phyloP scores from a whole-genome alignment of 805 yeast species.

The Myxozyma mucilagina region DNA sequence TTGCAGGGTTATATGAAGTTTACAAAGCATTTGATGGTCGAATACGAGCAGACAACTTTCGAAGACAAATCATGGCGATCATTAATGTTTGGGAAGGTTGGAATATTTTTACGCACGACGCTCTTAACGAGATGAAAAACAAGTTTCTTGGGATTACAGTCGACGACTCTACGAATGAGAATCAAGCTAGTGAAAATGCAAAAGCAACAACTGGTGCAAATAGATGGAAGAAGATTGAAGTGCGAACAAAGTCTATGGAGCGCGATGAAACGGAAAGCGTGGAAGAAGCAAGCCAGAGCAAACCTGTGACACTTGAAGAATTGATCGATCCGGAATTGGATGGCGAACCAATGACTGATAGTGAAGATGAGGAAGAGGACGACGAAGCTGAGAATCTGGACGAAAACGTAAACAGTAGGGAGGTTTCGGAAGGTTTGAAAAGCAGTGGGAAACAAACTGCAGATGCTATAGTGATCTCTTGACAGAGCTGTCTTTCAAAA shows the following conservation, averaged over 20 bases:
- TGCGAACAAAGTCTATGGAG: background rate
- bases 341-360: slow-evolving; percentile 30
- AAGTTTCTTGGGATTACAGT: slow-evolving; percentile 12
- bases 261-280: background rate
- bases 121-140: slow-evolving; percentile 14
- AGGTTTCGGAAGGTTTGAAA: background rate
- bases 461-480: too few species aligned
- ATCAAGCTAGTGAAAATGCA: background rate
- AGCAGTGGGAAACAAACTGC: too few species aligned
- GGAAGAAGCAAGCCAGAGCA: background rate
- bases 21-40: slow-evolving; percentile 26
- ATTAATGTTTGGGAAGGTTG: slow-evolving; percentile 33
- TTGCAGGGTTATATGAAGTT: slow-evolving; percentile 13
- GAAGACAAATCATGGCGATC: slow-evolving; percentile 25
- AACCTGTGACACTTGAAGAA: slow-evolving; percentile 1
- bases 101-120: slow-evolving; percentile 29
- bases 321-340: slow-evolving; percentile 28
- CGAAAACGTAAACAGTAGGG: background rate
- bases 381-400: background rate
- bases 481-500: too few species aligned
- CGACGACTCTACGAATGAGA: background rate
- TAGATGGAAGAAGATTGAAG: slow-evolving; percentile 26
- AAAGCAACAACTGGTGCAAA: background rate
- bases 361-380: slow-evolving; percentile 16
- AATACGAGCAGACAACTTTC: slow-evolving; percentile 30